Evolutionary conservation across 441 rosid genomes (phyloP), one percentile per base, ranked within the genome.

Genomic region (Populus hybrid): DNA sequence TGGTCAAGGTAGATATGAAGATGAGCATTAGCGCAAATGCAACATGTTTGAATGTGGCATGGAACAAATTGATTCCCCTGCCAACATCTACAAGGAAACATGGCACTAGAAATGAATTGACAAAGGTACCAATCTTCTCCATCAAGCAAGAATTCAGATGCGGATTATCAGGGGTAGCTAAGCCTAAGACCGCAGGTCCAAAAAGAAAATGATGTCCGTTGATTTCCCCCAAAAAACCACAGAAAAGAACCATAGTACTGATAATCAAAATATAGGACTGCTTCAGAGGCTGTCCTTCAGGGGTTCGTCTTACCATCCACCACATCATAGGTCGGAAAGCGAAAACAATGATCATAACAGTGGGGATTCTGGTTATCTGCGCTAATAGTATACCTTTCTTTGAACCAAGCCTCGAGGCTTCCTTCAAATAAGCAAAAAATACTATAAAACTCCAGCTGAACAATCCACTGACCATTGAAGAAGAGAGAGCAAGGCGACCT

Each of bases 401-500:
- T 0, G 14, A 9, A 0, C n/a, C 28, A 2, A n/a, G 3, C 11
- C 11, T 34, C 11, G 68, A 1, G 8, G 34, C 35, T 67, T 74
- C 74, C 26, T 66, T 38, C 14, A 71, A 21, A 65, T 68, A 30
- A 32, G 38, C 34, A 32, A 23, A 11, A 16, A 78, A 0, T 64
- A 77, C 72, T 42, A 72, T 74, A 34, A 72, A 65, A 0, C 69
- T 28, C 84, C 83, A 82, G 42, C 84, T 70, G 71, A 74, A 28
- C 64, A 81, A 28, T 46, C 87, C 81, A 64, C 83, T 82, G 2
- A 87, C 81, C 83, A 87, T 79, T 23, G 89, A 81, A 68, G 89
- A 84, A 34, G 90, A 83, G 11, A 86, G 81, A 5, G 91, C 88
- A 8, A 88, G 83, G 66, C 91, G 86, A 63, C 89, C 89, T 5